Conservation (phyloP, 345 rosid species). For the Syzygium jambos region DNA sequence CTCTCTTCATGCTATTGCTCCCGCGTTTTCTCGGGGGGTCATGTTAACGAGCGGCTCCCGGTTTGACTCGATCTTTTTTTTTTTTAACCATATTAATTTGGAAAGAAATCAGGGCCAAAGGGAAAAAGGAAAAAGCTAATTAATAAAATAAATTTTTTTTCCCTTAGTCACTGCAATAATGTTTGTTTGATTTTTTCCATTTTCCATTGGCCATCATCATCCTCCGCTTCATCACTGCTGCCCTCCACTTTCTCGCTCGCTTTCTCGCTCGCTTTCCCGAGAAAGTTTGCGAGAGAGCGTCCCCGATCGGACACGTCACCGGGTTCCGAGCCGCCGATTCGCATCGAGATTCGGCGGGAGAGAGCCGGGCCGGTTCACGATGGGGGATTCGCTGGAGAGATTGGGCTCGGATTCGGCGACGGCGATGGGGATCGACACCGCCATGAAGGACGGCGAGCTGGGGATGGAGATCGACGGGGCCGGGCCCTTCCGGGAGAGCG, state of each 20-base stretch:
- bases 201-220: neutral
- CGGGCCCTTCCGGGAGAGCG: slow-evolving; percentile 18
- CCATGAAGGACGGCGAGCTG: slow-evolving; percentile 42
- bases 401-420: slow-evolving; percentile 33
- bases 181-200: neutral
- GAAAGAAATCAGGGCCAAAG: neutral
- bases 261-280: neutral
- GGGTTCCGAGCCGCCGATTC: neutral
- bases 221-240: neutral
- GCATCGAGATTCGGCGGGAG: neutral
- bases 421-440: slow-evolving; percentile 26
- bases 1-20: neutral
- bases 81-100: neutral
- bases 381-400: slow-evolving; percentile 52
- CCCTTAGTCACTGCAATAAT: neutral
- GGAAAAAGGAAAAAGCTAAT: no score
- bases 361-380: neutral
- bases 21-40: neutral
- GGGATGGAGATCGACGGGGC: slow-evolving; percentile 38
- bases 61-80: no score
- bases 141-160: neutral
- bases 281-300: neutral
- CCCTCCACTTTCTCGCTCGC: neutral
- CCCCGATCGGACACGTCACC: neutral
- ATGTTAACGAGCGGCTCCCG: no score